Evolutionary conservation across 495 filamentous ascomycete species (phyloP).

Genomic region (Aspergillus nidulans): DNA sequence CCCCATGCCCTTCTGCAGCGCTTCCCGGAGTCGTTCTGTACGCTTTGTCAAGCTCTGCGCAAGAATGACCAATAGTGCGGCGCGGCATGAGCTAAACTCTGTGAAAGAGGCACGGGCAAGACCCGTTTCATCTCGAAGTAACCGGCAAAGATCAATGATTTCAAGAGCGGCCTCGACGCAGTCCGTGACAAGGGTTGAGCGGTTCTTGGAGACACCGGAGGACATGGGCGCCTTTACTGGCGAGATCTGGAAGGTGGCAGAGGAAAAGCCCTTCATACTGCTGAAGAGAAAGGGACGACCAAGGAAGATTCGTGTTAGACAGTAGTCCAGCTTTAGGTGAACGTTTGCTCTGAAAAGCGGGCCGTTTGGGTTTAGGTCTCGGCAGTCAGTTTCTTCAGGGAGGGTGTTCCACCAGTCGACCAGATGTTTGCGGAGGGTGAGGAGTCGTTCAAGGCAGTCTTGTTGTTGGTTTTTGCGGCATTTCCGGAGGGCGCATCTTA

Average conservation of each 20-base stretch:
- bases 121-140: constrained; percentile 44
- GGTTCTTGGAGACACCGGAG: constrained; percentile 36
- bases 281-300: constrained; percentile 49
- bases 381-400: constrained; percentile 40
- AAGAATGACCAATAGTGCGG: constrained; percentile 45
- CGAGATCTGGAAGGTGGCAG: constrained; percentile 17
- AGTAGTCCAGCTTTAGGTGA: constrained; percentile 48
- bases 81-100: constrained; percentile 50
- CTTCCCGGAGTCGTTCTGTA: constrained; percentile 42
- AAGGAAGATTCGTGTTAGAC: constrained; percentile 44
- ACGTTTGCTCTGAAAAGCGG: constrained; percentile 45
- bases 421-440: constrained; percentile 38
- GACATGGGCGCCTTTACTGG: constrained; percentile 28
- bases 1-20: constrained; percentile 44
- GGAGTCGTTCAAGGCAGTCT: constrained; percentile 40
- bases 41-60: constrained; percentile 47
- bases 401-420: constrained; percentile 49
- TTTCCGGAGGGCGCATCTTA: constrained; percentile 34
- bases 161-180: constrained; percentile 48
- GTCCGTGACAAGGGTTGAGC: constrained; percentile 41
- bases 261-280: constrained; percentile 32
- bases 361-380: constrained; percentile 35
- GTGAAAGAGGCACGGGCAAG: constrained; percentile 49
- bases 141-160: constrained; percentile 44
- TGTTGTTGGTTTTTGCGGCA: constrained; percentile 39